phyloP scores from a whole-genome alignment of 129 eudicot species.

The Pseudognaphalium luteoalbum region DNA sequence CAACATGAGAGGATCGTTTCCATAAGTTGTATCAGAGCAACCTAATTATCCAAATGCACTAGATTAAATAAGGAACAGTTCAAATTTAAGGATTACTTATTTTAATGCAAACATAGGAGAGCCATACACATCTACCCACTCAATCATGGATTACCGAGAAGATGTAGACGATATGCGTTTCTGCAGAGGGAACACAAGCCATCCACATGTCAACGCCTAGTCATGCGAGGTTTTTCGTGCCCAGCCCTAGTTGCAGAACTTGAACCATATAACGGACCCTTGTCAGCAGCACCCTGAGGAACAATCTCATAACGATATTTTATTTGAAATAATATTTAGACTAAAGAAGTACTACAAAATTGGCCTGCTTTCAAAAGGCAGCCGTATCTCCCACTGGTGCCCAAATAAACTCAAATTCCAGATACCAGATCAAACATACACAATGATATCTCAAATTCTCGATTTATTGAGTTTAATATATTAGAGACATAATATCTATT shows the following conservation, averaged over 20 bases:
- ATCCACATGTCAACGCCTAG: constrained; percentile 51
- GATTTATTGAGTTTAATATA: not conserved
- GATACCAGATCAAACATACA: not conserved
- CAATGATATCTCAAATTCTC: not conserved
- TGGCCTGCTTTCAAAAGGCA: not conserved
- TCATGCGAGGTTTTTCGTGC: constrained; percentile 55
- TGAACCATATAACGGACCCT: constrained; percentile 68
- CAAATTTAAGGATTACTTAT: constrained; percentile 38
- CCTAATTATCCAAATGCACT: constrained; percentile 21
- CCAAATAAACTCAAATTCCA: not conserved
- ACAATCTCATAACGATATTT: constrained; percentile 17
- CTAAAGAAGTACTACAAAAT: not conserved
- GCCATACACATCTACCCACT: constrained; percentile 44
- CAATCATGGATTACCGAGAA: constrained; percentile 43
- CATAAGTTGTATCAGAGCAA: constrained; percentile 29
- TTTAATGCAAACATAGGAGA: constrained; percentile 44
- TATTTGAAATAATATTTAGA: not conserved
- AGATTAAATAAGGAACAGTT: constrained; percentile 25
- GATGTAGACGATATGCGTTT: constrained; percentile 32
- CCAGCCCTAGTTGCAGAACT: constrained; percentile 73
- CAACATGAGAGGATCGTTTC: constrained; percentile 23
- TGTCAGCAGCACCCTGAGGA: constrained; percentile 71
- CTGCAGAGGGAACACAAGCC: constrained; percentile 20
- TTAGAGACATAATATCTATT: not conserved
- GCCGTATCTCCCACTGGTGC: not conserved